These are phyloP conservation scores for Trametes meyenii DNA, from an alignment of 768 basidiomycete species.

Conservation along the genomic window DNA sequence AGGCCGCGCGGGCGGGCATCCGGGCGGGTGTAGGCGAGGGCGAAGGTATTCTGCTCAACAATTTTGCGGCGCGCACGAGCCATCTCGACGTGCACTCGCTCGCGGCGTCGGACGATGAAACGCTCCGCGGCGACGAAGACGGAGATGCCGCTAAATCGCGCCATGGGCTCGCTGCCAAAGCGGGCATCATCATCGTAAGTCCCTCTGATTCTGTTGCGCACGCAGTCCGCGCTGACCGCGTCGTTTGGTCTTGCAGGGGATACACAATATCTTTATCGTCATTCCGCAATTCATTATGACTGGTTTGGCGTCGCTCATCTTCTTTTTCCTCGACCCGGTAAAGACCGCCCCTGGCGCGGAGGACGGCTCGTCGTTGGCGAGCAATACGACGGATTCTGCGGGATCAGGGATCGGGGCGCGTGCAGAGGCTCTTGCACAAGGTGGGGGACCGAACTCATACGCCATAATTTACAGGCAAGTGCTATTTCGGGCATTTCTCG, in stretches of 20 bases:
- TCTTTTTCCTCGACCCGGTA: conserved; percentile 78
- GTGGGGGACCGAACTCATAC: conserved; percentile 63
- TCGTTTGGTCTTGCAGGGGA: conserved; percentile 57
- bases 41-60: conserved; percentile 39
- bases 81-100: conserved; percentile 42
- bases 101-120: conserved; percentile 19
- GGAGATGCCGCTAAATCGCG: conserved; percentile 27
- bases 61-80: conserved; percentile 53
- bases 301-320: conserved; percentile 81
- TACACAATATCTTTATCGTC: conserved; percentile 94
- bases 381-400: not conserved
- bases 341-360: conserved; percentile 37
- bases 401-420: conserved; percentile 7
- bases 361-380: not conserved
- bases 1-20: not conserved
- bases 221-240: not conserved
- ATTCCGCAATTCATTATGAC: conserved; percentile 94
- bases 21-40: not conserved
- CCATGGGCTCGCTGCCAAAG: conserved; percentile 68
- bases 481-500: not conserved
- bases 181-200: conserved; percentile 84
- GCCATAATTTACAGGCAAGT: conserved; percentile 80
- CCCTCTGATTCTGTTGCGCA: not conserved
- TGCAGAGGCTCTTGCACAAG: conserved; percentile 30
- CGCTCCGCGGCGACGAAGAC: conserved; percentile 22